A percentile compares a stretch with the other conserved stretches of the same genome.
These are phyloP conservation scores for Turnera subulata DNA, from an alignment of 345 rosid genomes.

Conservation along the genomic window DNA sequence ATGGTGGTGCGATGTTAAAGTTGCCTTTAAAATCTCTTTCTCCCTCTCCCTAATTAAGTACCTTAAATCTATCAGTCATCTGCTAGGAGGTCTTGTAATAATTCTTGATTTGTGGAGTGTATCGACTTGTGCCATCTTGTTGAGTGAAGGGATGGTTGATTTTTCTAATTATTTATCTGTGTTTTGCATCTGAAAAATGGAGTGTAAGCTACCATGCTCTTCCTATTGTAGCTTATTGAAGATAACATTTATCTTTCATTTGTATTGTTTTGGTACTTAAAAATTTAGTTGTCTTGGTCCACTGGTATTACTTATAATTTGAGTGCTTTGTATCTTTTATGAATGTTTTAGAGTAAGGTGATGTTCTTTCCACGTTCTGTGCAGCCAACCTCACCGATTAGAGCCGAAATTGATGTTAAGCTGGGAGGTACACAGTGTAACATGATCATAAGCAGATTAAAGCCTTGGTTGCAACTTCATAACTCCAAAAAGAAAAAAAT, in stretches of 20 bases:
- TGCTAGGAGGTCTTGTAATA: too few relatives aligned
- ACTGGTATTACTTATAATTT: background rate
- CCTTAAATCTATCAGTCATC: too few relatives aligned
- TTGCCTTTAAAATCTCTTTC: too few relatives aligned
- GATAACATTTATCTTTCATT: too few relatives aligned
- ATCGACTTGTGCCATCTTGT: too few relatives aligned
- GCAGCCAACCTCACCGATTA: constrained; percentile 69
- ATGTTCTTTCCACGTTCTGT: constrained; percentile 11
- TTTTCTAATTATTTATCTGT: too few relatives aligned
- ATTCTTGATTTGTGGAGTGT: too few relatives aligned
- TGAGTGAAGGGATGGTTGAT: too few relatives aligned
- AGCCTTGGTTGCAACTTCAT: constrained; percentile 78
- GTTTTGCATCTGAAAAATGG: too few relatives aligned
- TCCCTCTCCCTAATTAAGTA: too few relatives aligned
- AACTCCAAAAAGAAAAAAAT: constrained; percentile 55
- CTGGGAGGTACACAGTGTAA: constrained; percentile 88
- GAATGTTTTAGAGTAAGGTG: constrained; percentile 9
- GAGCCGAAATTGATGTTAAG: constrained; percentile 96
- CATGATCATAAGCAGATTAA: constrained; percentile 61
- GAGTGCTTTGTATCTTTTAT: constrained; percentile 1
- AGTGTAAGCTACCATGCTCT: too few relatives aligned
- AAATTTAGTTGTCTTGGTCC: background rate
- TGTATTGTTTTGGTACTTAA: background rate
- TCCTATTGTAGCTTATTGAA: too few relatives aligned
- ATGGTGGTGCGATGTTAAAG: background rate